Evolutionary conservation across 208 protist genomes (phyloP), one percentile per base, ranked within the genome.

Genomic region (Trypanosoma cruzi): DNA sequence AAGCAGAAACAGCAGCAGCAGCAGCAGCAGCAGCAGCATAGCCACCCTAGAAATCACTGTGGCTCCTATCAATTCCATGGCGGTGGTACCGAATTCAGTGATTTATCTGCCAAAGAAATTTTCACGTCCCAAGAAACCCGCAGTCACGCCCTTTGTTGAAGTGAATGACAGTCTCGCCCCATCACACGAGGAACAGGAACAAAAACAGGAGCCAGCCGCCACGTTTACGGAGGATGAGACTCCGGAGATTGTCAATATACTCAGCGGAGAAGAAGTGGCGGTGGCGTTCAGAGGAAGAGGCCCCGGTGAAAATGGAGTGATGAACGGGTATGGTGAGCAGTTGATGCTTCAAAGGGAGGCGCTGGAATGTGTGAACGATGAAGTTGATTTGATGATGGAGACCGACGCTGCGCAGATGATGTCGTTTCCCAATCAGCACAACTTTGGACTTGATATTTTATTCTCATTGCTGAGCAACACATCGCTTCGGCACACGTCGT

Each of bases 401-500:
- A 36, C 42, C 67, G 40, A 73, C 67, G 56, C 69, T 0, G 59
- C 67, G 13, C 59, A 72, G 29, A 65, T 72, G 67, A 67, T 68
- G 52, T 75, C 69, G 3, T 58, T 67, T 34, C 69, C 84, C 37
- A 81, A 54, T 40, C 81, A 86, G 42, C 76, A 83, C 44, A 31
- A 64, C 32, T 85, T 85, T 60, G 79, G 81, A 0, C 68, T 87
- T 49, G 81, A 90, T 59, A 54, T 85, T 0, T 79, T 87, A 44
- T 70, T 60, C 29, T 71, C 70, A 24, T 77, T 71, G 65, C 44
- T 86, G 37, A 53, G 26, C 34, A 60, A n/a, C 34, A 28, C 31
- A 5, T 48, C 32, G 22, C 64, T 8, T 8, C 36, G 50, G 37
- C 31, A 24, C 13, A n/a, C 62, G 16, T 44, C 49, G 14, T 48